A percentile compares a stretch with the other conserved stretches of the same genome.
Evolutionary conservation across 164 flowering plant species (phyloP).

Genomic region (Tinospora cordifolia): DNA sequence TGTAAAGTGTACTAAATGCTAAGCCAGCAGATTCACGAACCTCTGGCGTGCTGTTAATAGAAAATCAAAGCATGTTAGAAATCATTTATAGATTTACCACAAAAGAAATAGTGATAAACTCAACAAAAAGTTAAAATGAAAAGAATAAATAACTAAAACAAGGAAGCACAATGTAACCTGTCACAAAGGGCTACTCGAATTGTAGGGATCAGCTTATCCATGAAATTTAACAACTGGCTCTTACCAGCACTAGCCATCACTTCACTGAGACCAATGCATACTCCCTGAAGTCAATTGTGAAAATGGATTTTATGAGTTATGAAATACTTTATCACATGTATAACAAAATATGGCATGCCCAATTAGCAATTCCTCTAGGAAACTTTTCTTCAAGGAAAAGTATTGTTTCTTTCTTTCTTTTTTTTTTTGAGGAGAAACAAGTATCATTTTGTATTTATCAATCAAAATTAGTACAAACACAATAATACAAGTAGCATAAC

Average conservation of each 20-base stretch:
- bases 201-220: constrained; percentile 94
- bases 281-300: constrained; percentile 52
- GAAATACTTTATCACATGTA: too few relatives aligned
- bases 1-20: constrained; percentile 94
- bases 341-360: too few relatives aligned
- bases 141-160: neutral
- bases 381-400: neutral
- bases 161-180: constrained; percentile 39
- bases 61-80: constrained; percentile 3
- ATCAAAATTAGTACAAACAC: too few relatives aligned
- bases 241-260: constrained; percentile 97
- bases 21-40: constrained; percentile 97
- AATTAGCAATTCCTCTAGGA: neutral
- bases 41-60: constrained; percentile 49
- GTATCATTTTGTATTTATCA: too few relatives aligned
- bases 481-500: too few relatives aligned
- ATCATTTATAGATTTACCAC: too few relatives aligned
- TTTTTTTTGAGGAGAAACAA: too few relatives aligned
- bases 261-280: constrained; percentile 96
- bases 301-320: neutral
- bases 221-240: constrained; percentile 78
- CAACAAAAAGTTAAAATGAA: neutral
- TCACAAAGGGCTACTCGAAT: constrained; percentile 98
- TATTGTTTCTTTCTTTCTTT: too few relatives aligned
- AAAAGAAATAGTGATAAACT: constrained; percentile 5